phyloP scores from a whole-genome alignment of 1,284 basidiomycete species.

The Puccinia triticina region DNA sequence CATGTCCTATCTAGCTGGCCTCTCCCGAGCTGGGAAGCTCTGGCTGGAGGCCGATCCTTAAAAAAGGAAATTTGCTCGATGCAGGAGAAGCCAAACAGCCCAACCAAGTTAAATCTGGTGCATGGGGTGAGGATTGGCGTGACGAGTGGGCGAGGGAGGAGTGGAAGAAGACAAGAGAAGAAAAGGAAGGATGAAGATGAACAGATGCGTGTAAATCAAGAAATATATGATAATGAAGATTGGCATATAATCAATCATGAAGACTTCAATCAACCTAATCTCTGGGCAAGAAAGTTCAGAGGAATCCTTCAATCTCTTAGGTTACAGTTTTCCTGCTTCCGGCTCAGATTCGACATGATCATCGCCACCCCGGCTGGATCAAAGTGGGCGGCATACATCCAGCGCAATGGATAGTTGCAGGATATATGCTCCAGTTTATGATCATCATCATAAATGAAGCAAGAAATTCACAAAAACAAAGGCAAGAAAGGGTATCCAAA shows the following conservation, averaged over 20 bases:
- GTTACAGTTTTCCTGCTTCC: not conserved
- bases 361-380: not conserved
- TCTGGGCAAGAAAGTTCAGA: not conserved
- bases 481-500: not conserved
- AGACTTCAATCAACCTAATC: not conserved
- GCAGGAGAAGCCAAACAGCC: no score
- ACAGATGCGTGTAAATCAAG: not conserved
- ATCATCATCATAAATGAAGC: not conserved
- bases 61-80: no score
- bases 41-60: no score
- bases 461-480: not conserved
- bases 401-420: not conserved
- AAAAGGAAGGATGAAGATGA: not conserved
- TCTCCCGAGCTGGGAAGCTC: no score
- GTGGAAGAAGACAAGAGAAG: not conserved
- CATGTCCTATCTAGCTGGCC: no score
- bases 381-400: not conserved
- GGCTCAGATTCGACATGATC: not conserved
- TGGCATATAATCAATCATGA: not conserved
- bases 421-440: not conserved
- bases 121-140: not conserved
- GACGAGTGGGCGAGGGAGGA: not conserved
- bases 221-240: not conserved
- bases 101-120: no score
- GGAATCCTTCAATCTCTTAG: not conserved